Evolutionary conservation across 2,329 filamentous ascomycete genomes (phyloP).

Genomic region (Aspergillus uvarum): DNA sequence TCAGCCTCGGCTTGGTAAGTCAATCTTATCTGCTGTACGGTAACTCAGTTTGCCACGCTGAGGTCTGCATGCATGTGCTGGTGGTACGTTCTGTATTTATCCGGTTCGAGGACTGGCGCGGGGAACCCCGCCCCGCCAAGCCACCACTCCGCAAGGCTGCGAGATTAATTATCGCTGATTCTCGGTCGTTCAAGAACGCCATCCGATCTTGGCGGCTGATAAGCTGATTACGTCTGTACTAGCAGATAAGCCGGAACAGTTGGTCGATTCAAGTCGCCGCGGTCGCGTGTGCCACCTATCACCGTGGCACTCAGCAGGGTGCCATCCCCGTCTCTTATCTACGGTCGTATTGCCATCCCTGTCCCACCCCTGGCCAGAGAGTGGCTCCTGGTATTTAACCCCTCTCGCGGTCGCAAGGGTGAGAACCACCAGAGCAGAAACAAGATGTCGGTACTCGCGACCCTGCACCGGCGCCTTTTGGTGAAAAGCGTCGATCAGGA

Average conservation of each 20-base stretch:
- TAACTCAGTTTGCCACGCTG: neutral
- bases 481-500: slow-evolving; percentile 22
- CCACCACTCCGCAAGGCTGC: neutral
- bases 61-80: neutral
- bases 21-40: neutral
- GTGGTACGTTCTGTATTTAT: neutral
- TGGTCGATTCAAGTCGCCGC: neutral
- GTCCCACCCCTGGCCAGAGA: neutral
- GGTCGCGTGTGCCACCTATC: neutral
- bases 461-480: slow-evolving; percentile 16
- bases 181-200: neutral
- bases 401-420: neutral
- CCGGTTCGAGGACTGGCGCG: neutral
- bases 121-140: neutral
- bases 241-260: neutral
- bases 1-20: neutral
- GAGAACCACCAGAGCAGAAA: neutral
- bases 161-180: neutral
- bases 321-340: neutral
- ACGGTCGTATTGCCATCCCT: neutral
- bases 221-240: neutral
- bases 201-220: neutral
- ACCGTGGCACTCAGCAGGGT: neutral
- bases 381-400: neutral
- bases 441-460: slow-evolving; percentile 2